Percentiles rank a stretch among this genome's conserved stretches.
These are phyloP conservation scores for Colletotrichum theobromicola DNA, from an alignment of 2,329 filamentous ascomycete species.

Conservation along the genomic window DNA sequence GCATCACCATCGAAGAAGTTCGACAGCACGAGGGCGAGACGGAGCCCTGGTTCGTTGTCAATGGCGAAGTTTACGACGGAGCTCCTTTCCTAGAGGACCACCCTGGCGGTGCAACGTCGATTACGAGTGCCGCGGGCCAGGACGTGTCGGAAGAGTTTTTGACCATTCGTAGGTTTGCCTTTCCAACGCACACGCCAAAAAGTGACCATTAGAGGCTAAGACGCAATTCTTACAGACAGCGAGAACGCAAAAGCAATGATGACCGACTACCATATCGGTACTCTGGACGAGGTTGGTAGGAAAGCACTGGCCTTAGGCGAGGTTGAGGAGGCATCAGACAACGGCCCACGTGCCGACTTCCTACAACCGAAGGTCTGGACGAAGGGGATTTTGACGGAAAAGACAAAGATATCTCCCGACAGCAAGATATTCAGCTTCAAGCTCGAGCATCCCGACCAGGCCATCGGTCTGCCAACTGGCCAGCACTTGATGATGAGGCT, in stretches of 20 bases:
- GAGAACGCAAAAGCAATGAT: conserved; percentile 94
- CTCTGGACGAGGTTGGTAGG: conserved; percentile 65
- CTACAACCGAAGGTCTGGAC: conserved; percentile 75
- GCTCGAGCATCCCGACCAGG: conserved; percentile 73
- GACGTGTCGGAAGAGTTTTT: conserved; percentile 90
- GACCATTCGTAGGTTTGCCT: conserved; percentile 77
- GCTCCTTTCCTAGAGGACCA: conserved; percentile 81
- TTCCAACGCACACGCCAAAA: neutral
- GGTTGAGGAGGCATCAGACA: conserved; percentile 37
- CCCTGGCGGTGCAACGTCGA: conserved; percentile 86
- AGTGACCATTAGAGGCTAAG: conserved; percentile 27
- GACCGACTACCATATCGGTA: conserved; percentile 82
- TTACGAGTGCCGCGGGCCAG: conserved; percentile 79
- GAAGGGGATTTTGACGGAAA: conserved; percentile 72
- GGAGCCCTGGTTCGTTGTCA: conserved; percentile 85
- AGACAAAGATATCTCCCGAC: conserved; percentile 75
- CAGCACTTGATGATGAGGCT: conserved; percentile 88
- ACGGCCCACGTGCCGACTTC: conserved; percentile 62
- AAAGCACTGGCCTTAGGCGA: conserved; percentile 55
- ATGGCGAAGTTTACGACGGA: conserved; percentile 89
- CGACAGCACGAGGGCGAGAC: conserved; percentile 68
- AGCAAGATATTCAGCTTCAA: conserved; percentile 82
- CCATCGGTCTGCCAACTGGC: conserved; percentile 78
- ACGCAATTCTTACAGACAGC: conserved; percentile 64
- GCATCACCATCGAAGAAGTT: conserved; percentile 75